A percentile compares a stretch with the other conserved stretches of the same genome.
phyloP scores from a whole-genome alignment of 2,329 filamentous ascomycete genomes.

The Exserohilum turcica region DNA sequence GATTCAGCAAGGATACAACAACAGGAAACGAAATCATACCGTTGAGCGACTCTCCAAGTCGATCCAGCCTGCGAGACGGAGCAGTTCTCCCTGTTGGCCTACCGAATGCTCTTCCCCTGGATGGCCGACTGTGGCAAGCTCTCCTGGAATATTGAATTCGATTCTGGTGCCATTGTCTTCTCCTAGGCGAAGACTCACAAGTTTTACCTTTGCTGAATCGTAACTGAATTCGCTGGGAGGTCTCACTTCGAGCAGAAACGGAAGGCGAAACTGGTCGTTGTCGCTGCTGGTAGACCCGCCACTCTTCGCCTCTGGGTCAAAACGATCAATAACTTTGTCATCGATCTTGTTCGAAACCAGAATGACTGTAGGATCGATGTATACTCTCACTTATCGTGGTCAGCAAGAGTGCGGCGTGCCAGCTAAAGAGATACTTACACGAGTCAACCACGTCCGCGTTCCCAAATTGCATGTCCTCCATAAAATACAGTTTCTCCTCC shows the following conservation, averaged over 20 bases:
- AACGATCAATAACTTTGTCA: constrained; percentile 52
- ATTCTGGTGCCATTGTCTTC: constrained; percentile 55
- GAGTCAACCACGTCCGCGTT: constrained; percentile 65
- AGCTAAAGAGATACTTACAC: constrained; percentile 39
- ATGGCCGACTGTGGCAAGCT: constrained; percentile 46
- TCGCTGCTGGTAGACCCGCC: constrained; percentile 38
- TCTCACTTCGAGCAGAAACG: constrained; percentile 69
- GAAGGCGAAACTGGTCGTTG: constrained; percentile 57
- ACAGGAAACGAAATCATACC: constrained; percentile 47
- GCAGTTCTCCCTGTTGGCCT: constrained; percentile 65
- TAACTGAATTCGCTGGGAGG: constrained; percentile 75
- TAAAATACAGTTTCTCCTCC: constrained; percentile 72
- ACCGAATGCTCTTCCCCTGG: constrained; percentile 55
- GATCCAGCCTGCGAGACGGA: constrained; percentile 72
- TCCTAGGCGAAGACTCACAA: constrained; percentile 63
- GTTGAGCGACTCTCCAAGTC: constrained; percentile 76
- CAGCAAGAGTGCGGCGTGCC: background rate
- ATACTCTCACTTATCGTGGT: constrained; percentile 59
- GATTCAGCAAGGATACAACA: constrained; percentile 7
- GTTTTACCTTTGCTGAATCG: constrained; percentile 67
- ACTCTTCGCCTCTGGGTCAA: constrained; percentile 52
- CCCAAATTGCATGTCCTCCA: constrained; percentile 75
- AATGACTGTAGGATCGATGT: constrained; percentile 66
- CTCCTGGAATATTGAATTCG: constrained; percentile 67
- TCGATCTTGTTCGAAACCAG: constrained; percentile 63